Base-by-base conservation (phyloP, 2,329 filamentous ascomycete genomes). In the Elsinoe fawcettii region DNA sequence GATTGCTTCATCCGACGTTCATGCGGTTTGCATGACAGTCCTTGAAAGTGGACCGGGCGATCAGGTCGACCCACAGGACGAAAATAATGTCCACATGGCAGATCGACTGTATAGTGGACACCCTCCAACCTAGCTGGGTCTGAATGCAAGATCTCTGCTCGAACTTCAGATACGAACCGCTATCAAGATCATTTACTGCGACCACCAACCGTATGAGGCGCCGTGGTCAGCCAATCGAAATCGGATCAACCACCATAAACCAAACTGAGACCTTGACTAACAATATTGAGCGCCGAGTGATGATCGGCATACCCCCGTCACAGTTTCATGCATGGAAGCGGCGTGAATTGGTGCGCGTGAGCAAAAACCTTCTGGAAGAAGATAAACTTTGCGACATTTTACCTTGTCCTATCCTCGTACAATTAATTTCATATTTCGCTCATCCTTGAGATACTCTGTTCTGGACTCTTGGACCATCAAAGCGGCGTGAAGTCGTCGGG, bases 331-430 rank as follows among this genome's bases (percentile, higher is more conserved):
- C 46, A 51, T 51, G 25, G 30, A 34, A 51, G 27, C 46, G 46
- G 46, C 46, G 25, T 34, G 34, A 16, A 46, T 12, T 46, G 41
- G 41, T 46, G 41, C 41, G 41, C 41, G 41, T 46, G 41, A 46
- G 41, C 41, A 46, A n/a, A 46, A 46, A 25, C n/a, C 41, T 46
- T 46, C 41, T 46, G 41, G 41, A 46, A 46, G 25, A 46, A 46
- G 41, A 20, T 46, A 46, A 46, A 5, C n/a, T 25, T 25, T 46
- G 20, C 22, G 22, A 46, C 41, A 46, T 20, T 20, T 20, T 22
- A 2, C n/a, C 41, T 20, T 46, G 41, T 9, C 9, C 14, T 22
- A 14, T 25, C 22, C 22, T 27, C 22, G 9, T 37, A 37, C 34
- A n/a, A n/a, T 12, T 37, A 30, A 9, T 30, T 5, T 30, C 27